Evolutionary conservation across 176 grass and related monocot genomes (phyloP).

Genomic region (Phragmites australis): DNA sequence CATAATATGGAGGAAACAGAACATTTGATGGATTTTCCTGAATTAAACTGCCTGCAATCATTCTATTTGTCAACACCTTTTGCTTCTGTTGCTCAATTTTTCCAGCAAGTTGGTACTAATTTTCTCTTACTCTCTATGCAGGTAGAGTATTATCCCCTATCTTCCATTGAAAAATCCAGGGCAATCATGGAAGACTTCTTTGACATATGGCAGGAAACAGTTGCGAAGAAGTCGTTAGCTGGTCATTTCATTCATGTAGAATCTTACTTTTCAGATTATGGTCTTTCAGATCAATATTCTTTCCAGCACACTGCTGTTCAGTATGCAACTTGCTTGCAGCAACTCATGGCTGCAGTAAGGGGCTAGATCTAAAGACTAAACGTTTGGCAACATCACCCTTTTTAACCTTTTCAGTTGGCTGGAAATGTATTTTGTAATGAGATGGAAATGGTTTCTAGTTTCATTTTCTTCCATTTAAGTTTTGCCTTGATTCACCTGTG

Average conservation of each 20-base stretch:
- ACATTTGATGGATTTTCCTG: neutral
- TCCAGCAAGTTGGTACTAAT: slow-evolving; percentile 1
- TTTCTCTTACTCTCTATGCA: slow-evolving; percentile 42
- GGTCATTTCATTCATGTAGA: slow-evolving; percentile 82
- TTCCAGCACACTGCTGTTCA: slow-evolving; percentile 81
- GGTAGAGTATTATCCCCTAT: slow-evolving; percentile 87
- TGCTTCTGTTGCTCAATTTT: slow-evolving; percentile 1
- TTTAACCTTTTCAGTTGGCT: too few species aligned
- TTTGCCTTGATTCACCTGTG: too few species aligned
- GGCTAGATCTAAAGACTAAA: slow-evolving; percentile 4
- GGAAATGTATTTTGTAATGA: too few species aligned
- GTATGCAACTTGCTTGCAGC: slow-evolving; percentile 69
- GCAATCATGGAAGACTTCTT: slow-evolving; percentile 85
- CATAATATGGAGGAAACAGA: neutral
- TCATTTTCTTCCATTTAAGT: too few species aligned
- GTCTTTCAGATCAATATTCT: slow-evolving; percentile 73
- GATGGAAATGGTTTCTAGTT: too few species aligned
- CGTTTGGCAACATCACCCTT: neutral
- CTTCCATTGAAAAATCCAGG: slow-evolving; percentile 83
- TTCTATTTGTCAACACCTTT: neutral
- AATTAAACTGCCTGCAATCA: neutral
- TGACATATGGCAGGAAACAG: slow-evolving; percentile 80
- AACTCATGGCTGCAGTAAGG: slow-evolving; percentile 63
- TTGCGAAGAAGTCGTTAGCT: slow-evolving; percentile 64
- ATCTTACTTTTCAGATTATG: slow-evolving; percentile 69